Evolutionary conservation across 768 basidiomycete species (phyloP).

Genomic region (Lactarius sp.): DNA sequence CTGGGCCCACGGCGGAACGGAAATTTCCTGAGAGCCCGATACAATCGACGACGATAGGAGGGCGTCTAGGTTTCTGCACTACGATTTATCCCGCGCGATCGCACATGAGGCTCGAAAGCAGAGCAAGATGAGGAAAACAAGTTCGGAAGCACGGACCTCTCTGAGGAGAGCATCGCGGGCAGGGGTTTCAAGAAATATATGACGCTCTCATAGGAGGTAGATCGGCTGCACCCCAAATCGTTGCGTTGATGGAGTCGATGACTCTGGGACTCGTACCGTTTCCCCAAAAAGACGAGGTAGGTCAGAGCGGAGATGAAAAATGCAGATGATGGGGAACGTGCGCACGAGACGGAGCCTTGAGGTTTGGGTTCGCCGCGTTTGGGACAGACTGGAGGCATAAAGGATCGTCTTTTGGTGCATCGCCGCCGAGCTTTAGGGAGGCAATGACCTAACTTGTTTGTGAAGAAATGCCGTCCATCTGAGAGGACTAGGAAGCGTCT

Average conservation of each 20-base stretch:
- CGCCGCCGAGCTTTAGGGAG: neutral
- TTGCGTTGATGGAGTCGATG: conserved; percentile 1
- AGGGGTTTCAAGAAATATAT: neutral
- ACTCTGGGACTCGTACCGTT: conserved; percentile 7
- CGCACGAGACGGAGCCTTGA: conserved; percentile 16
- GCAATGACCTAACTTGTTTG: neutral
- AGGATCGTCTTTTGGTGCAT: neutral
- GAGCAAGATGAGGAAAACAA: conserved; percentile 10
- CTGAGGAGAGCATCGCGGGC: neutral
- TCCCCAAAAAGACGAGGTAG: conserved; percentile 1
- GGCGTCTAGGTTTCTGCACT: neutral
- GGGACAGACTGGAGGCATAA: neutral
- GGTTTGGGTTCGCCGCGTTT: conserved; percentile 13
- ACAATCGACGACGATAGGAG: neutral
- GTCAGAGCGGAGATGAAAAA: conserved; percentile 18
- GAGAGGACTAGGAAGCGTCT: neutral
- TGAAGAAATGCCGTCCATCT: neutral
- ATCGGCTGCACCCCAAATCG: neutral
- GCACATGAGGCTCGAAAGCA: conserved; percentile 8
- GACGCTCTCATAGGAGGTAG: neutral
- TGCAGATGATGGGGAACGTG: conserved; percentile 9
- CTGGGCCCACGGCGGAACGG: neutral
- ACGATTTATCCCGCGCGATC: conserved; percentile 4
- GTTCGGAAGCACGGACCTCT: conserved; percentile 8
- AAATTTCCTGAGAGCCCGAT: conserved; percentile 2